Percentiles rank a stretch among this genome's conserved stretches.
Evolutionary conservation across 2,329 filamentous ascomycete genomes (phyloP).

Genomic region (Cryoendolithus antarcticus): DNA sequence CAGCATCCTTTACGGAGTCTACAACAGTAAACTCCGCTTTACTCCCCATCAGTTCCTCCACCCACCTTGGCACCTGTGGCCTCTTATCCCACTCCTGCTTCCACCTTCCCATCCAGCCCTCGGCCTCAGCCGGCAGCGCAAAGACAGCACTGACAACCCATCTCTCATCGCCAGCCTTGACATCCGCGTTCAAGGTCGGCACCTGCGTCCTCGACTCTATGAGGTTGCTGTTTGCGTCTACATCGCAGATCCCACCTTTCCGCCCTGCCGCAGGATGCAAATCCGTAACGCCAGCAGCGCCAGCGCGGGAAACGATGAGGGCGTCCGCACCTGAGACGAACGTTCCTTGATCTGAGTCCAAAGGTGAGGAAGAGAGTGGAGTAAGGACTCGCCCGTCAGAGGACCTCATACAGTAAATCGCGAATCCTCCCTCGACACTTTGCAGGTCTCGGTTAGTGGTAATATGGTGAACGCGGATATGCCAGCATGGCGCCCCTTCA

Average conservation of each 20-base stretch:
- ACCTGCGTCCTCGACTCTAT: slow-evolving; percentile 60
- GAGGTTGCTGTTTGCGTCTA: slow-evolving; percentile 69
- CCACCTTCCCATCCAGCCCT: slow-evolving; percentile 42
- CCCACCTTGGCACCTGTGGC: slow-evolving; percentile 17
- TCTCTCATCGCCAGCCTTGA: slow-evolving; percentile 43
- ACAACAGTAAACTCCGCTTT: background rate
- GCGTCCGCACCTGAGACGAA: slow-evolving; percentile 30
- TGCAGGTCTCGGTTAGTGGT: slow-evolving; percentile 47
- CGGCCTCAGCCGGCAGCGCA: slow-evolving; percentile 49
- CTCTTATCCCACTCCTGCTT: slow-evolving; percentile 34
- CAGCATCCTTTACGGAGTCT: too few relatives aligned
- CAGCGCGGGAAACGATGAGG: slow-evolving; percentile 34
- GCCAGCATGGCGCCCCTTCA: slow-evolving; percentile 52
- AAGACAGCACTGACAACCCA: slow-evolving; percentile 64
- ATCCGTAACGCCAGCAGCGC: too few relatives aligned
- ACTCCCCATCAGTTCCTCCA: slow-evolving; percentile 9
- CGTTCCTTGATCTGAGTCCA: too few relatives aligned
- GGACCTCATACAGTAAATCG: slow-evolving; percentile 34
- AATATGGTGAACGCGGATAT: slow-evolving; percentile 53
- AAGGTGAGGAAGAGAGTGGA: too few relatives aligned
- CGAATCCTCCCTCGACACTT: slow-evolving; percentile 65
- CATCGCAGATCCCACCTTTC: slow-evolving; percentile 55
- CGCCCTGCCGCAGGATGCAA: slow-evolving; percentile 20
- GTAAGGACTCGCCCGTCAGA: too few relatives aligned
- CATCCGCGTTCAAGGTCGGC: slow-evolving; percentile 53